Percentiles rank a stretch among this genome's conserved stretches.
Conservation (phyloP, 1,284 basidiomycete genomes). For the Rhodotorula sp. region DNA sequence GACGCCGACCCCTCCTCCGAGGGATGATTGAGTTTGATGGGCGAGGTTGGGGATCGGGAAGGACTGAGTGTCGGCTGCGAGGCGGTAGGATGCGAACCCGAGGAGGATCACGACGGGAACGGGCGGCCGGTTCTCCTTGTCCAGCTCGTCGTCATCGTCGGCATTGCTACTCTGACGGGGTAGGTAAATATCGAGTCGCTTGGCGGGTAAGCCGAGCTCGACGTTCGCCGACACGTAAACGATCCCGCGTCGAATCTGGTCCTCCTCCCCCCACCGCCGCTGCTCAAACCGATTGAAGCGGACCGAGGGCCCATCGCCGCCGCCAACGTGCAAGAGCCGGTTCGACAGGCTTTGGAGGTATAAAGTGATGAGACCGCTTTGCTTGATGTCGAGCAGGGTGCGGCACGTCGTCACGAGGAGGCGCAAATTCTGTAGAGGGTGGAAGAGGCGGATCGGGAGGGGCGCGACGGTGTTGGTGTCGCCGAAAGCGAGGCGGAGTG, state of each 20-base stretch:
- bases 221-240: constrained; percentile 32
- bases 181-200: constrained; percentile 46
- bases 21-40: constrained; percentile 44
- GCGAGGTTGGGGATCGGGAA: constrained; percentile 47
- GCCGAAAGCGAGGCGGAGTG: neutral
- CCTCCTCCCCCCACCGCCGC: constrained; percentile 35
- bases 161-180: neutral
- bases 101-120: constrained; percentile 50
- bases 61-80: neutral
- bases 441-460: constrained; percentile 6
- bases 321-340: constrained; percentile 47
- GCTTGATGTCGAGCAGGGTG: constrained; percentile 38
- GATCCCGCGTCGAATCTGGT: constrained; percentile 18
- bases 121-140: neutral
- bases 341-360: constrained; percentile 47
- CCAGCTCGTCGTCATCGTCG: neutral
- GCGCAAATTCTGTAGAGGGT: constrained; percentile 44
- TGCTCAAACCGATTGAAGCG: neutral
- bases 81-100: constrained; percentile 13
- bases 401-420: constrained; percentile 31
- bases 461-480: constrained; percentile 25
- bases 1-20: constrained; percentile 47
- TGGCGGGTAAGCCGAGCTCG: constrained; percentile 8
- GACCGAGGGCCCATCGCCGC: constrained; percentile 39
- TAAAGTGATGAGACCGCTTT: constrained; percentile 41